phyloP scores from a whole-genome alignment of 352 stramenopile genomes.

The Globisporangium polare region DNA sequence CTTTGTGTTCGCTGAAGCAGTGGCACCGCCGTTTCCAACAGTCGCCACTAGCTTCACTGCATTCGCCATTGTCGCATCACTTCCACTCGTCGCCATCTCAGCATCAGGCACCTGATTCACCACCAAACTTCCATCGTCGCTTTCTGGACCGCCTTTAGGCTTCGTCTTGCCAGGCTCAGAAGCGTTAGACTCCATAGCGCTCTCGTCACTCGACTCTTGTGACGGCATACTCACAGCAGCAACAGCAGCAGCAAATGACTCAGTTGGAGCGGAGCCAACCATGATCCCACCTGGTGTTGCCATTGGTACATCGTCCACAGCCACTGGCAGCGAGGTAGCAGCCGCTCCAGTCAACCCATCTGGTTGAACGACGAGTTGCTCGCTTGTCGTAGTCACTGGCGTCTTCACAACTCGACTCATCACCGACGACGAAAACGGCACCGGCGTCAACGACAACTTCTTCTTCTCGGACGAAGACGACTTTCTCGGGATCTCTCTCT shows the following conservation, averaged over 20 bases:
- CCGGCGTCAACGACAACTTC: background rate
- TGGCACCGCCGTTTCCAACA: background rate
- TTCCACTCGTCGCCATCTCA: background rate
- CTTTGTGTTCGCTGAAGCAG: background rate
- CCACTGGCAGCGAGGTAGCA: background rate
- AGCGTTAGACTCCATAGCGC: background rate
- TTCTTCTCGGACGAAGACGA: background rate
- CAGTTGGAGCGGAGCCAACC: background rate
- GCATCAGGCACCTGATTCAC: background rate
- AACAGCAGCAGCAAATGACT: background rate
- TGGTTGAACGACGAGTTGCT: background rate
- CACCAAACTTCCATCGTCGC: too few relatives aligned
- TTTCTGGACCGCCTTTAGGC: too few relatives aligned
- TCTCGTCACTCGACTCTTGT: background rate
- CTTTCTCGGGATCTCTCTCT: conserved; percentile 16
- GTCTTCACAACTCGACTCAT: background rate
- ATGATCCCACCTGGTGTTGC: background rate
- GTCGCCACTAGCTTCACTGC: background rate
- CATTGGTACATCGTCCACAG: background rate
- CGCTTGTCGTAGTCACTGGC: background rate
- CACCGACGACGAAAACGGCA: background rate
- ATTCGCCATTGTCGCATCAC: background rate
- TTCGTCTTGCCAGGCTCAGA: background rate
- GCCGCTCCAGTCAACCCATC: background rate
- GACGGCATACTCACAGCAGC: background rate